A percentile compares a stretch with the other conserved stretches of the same genome.
phyloP scores from a whole-genome alignment of 805 yeast species.

The Komagataella pastoris region DNA sequence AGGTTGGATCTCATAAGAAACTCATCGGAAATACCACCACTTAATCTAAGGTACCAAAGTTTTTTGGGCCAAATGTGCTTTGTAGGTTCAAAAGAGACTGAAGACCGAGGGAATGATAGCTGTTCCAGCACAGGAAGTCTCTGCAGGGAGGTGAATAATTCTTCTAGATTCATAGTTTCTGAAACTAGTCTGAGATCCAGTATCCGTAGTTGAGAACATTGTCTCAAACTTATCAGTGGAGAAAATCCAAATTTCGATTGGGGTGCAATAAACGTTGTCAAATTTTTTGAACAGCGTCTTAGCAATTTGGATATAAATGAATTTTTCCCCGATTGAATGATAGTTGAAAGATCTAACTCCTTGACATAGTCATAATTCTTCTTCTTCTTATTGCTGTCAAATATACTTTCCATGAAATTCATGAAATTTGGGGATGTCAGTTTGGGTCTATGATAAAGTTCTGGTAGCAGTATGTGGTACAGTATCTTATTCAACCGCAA shows the following conservation, averaged over 20 bases:
- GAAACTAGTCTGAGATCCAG: conserved; percentile 79
- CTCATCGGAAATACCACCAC: conserved; percentile 83
- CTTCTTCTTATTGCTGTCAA: conserved; percentile 30
- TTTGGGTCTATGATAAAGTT: conserved; percentile 50
- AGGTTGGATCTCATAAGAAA: conserved; percentile 60
- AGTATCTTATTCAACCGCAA: conserved; percentile 50
- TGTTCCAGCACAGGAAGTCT: conserved; percentile 52
- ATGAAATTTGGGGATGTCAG: conserved; percentile 57
- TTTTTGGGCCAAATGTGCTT: conserved; percentile 70
- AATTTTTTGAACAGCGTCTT: conserved; percentile 55
- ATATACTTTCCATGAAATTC: conserved; percentile 57
- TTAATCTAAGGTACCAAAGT: conserved; percentile 55
- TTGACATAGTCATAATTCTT: conserved; percentile 46
- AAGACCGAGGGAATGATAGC: conserved; percentile 79
- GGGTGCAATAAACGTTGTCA: conserved; percentile 74
- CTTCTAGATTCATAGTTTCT: conserved; percentile 76
- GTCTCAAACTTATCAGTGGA: conserved; percentile 69
- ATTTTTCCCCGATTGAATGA: conserved; percentile 85
- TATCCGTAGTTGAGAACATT: conserved; percentile 49
- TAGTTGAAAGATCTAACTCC: conserved; percentile 59
- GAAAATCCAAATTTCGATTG: conserved; percentile 91
- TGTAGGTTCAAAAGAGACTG: conserved; percentile 54
- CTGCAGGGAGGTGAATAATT: conserved; percentile 63
- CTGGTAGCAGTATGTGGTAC: conserved; percentile 46
- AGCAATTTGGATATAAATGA: conserved; percentile 76